phyloP scores from a whole-genome alignment of 139 green algal species.

The Closterium sp. region DNA sequence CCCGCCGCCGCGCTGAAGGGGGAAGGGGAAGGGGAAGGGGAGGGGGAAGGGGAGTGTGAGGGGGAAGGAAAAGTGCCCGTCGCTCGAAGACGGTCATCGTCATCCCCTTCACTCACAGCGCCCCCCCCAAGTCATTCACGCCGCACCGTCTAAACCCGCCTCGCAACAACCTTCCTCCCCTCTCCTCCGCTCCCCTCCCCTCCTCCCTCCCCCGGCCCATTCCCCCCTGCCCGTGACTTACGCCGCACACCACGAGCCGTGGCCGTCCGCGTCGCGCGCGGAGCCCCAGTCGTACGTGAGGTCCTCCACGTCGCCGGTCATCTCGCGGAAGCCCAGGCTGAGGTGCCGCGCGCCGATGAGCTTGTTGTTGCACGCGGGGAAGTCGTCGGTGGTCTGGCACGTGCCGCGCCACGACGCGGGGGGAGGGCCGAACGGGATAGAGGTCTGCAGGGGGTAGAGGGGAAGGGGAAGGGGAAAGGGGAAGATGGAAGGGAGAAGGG shows the following conservation, averaged over 20 bases:
- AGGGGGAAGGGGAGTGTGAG: background rate
- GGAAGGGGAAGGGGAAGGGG: background rate
- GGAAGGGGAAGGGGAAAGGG: background rate
- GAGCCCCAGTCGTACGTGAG: background rate
- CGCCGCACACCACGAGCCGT: background rate
- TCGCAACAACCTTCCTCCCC: too few species aligned
- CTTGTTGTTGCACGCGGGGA: slow-evolving; percentile 11
- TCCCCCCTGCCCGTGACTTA: background rate
- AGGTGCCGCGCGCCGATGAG: background rate
- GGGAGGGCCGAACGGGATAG: background rate
- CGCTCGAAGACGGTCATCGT: too few species aligned
- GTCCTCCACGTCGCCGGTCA: background rate
- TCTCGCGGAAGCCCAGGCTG: background rate
- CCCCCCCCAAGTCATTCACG: background rate
- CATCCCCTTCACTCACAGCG: background rate
- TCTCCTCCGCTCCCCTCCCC: background rate
- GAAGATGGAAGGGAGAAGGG: background rate
- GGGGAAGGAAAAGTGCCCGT: background rate
- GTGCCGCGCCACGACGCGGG: background rate
- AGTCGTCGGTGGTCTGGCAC: slow-evolving; percentile 1
- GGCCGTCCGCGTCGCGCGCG: slow-evolving; percentile 5
- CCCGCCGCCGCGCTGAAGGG: background rate
- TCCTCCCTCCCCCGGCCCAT: background rate
- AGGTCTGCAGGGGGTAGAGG: background rate
- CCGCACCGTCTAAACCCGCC: too few species aligned